Conservation (phyloP, 1,284 basidiomycete species). For the Schizophyllum commune region DNA sequence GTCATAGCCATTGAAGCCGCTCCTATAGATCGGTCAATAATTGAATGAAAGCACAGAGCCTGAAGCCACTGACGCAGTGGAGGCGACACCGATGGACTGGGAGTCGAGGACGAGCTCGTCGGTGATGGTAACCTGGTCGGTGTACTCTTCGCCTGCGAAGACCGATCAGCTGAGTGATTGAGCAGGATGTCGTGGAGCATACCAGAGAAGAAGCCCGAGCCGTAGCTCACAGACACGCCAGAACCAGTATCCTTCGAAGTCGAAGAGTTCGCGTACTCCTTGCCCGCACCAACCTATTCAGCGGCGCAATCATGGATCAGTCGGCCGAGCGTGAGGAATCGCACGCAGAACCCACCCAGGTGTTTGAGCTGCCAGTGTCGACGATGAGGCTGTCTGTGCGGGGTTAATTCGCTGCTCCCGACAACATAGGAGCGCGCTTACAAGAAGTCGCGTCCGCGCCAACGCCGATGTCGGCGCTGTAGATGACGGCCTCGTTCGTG, state of each 20-base stretch:
- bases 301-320: conserved; percentile 28
- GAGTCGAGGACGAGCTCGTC: conserved; percentile 17
- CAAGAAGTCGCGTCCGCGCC: background rate
- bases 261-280: conserved; percentile 34
- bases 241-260: conserved; percentile 34
- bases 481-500: background rate
- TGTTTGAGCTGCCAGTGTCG: conserved; percentile 29
- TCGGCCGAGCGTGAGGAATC: conserved; percentile 8
- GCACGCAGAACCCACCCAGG: background rate
- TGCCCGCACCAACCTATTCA: conserved; percentile 39
- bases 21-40: conserved; percentile 20
- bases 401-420: conserved; percentile 3
- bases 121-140: conserved; percentile 22
- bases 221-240: conserved; percentile 17
- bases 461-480: background rate
- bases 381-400: conserved; percentile 26
- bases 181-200: background rate
- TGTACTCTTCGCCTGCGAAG: conserved; percentile 13
- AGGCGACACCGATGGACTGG: conserved; percentile 32
- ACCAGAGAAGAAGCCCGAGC: background rate
- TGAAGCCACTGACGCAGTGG: conserved; percentile 13
- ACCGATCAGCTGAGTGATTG: background rate
- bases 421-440: background rate
- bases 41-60: conserved; percentile 28
- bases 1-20: background rate